Evolutionary conservation across 305 asterid genomes (phyloP).

Genomic region (Fraxinus xanthoxyloides): DNA sequence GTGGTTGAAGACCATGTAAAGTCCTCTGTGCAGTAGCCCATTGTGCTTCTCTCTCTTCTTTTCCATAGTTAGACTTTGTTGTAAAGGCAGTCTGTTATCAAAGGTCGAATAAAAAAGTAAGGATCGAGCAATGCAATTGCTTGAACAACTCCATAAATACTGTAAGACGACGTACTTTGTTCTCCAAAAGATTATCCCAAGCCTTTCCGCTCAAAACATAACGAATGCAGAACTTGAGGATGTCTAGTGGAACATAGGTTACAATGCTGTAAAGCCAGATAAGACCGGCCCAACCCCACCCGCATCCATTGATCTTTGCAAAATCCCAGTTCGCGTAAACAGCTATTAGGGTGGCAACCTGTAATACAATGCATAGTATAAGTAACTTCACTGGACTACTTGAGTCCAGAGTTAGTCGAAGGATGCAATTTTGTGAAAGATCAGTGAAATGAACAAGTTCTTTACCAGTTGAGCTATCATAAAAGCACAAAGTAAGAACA

Average conservation of each 20-base stretch:
- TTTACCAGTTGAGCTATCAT: slow-evolving; percentile 73
- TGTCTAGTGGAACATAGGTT: slow-evolving; percentile 69
- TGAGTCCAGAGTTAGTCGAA: neutral
- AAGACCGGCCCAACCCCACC: slow-evolving; percentile 94
- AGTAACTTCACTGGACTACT: neutral
- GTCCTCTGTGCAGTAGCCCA: slow-evolving; percentile 72
- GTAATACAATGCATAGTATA: neutral
- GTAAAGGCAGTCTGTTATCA: slow-evolving; percentile 51
- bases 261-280: slow-evolving; percentile 74
- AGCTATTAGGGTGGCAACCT: slow-evolving; percentile 83
- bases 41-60: slow-evolving; percentile 62
- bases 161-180: slow-evolving; percentile 30
- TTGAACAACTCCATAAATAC: neutral
- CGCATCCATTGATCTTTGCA: slow-evolving; percentile 77
- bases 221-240: slow-evolving; percentile 74
- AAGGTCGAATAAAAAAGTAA: neutral
- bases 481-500: slow-evolving; percentile 63
- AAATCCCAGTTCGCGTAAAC: slow-evolving; percentile 73
- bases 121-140: neutral
- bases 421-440: neutral
- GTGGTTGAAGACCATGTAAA: slow-evolving; percentile 60
- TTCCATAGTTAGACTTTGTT: slow-evolving; percentile 60
- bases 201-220: slow-evolving; percentile 79
- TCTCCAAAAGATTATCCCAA: slow-evolving; percentile 65
- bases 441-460: neutral